A percentile compares a stretch with the other conserved stretches of the same genome.
phyloP scores from a whole-genome alignment of 352 stramenopile genomes.

The Phytophthora palmivora region DNA sequence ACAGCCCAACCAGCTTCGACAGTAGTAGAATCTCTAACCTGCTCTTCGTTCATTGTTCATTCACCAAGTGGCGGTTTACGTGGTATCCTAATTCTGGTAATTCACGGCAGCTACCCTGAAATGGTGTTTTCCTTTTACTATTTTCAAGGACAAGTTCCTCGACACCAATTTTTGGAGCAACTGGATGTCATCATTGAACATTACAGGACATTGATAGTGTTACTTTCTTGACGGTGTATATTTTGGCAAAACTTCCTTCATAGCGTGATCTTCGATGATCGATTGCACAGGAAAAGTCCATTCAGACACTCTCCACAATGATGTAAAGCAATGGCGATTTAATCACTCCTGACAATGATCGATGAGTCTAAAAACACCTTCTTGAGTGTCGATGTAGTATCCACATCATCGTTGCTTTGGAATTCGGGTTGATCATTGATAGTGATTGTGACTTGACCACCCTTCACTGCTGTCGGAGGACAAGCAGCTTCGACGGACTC shows the following conservation, averaged over 20 bases:
- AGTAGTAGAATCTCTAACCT: background rate
- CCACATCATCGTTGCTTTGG: slow-evolving; percentile 58
- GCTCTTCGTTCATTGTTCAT: slow-evolving; percentile 34
- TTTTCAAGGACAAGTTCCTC: background rate
- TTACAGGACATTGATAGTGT: slow-evolving; percentile 10
- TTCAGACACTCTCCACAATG: slow-evolving; percentile 82
- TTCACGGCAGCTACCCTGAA: too few species aligned
- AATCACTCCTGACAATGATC: slow-evolving; percentile 60
- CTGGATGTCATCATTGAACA: background rate
- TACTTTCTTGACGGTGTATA: slow-evolving; percentile 38
- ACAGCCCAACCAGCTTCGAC: slow-evolving; percentile 48
- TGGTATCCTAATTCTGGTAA: too few species aligned
- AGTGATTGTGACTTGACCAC: slow-evolving; percentile 42
- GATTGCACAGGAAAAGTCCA: slow-evolving; percentile 54
- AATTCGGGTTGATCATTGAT: slow-evolving; percentile 44
- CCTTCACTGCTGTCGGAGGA: background rate
- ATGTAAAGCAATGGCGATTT: slow-evolving; percentile 76
- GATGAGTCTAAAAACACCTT: slow-evolving; percentile 73
- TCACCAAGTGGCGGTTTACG: slow-evolving; percentile 13
- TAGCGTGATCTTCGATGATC: slow-evolving; percentile 53
- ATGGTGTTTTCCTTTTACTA: background rate
- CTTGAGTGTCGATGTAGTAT: slow-evolving; percentile 82
- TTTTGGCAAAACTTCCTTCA: slow-evolving; percentile 45
- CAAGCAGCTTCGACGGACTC: background rate
- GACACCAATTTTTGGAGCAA: background rate